phyloP scores from a whole-genome alignment of 768 basidiomycete species.

The Psilocybe subaeruginosa region DNA sequence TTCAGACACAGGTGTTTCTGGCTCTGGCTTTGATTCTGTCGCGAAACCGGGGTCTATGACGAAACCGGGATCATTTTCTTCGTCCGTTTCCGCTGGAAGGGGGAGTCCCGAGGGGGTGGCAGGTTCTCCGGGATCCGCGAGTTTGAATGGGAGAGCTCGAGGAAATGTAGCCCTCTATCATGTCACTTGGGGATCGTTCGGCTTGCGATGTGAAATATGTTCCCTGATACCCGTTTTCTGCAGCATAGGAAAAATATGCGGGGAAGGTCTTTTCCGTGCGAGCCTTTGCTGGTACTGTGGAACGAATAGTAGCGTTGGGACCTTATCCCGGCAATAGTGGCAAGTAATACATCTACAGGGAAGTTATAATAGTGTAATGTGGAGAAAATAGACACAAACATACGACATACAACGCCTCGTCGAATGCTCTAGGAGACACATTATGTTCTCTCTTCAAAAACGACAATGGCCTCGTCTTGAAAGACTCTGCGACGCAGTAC shows the following conservation, averaged over 20 bases:
- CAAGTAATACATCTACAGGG: constrained; percentile 82
- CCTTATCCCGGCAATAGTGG: constrained; percentile 92
- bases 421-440: constrained; percentile 82
- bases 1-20: constrained; percentile 19
- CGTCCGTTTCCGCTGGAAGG: constrained; percentile 18
- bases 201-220: constrained; percentile 65
- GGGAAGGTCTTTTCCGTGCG: constrained; percentile 63
- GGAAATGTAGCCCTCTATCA: constrained; percentile 68
- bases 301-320: constrained; percentile 80
- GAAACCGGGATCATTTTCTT: constrained; percentile 16
- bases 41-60: constrained; percentile 15
- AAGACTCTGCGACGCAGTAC: constrained; percentile 85
- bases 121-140: constrained; percentile 22
- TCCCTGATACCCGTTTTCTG: constrained; percentile 89
- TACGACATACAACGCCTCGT: constrained; percentile 92
- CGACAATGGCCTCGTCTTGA: constrained; percentile 41
- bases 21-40: constrained; percentile 6
- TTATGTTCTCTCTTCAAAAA: constrained; percentile 95
- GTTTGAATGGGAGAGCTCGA: constrained; percentile 44
- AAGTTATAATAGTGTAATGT: not conserved
- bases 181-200: constrained; percentile 33
- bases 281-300: constrained; percentile 61
- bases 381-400: constrained; percentile 43
- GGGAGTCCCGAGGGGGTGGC: not conserved
- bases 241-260: constrained; percentile 78